Evolutionary conservation across 768 basidiomycete species (phyloP).

Genomic region (Coprinellus micaceus): DNA sequence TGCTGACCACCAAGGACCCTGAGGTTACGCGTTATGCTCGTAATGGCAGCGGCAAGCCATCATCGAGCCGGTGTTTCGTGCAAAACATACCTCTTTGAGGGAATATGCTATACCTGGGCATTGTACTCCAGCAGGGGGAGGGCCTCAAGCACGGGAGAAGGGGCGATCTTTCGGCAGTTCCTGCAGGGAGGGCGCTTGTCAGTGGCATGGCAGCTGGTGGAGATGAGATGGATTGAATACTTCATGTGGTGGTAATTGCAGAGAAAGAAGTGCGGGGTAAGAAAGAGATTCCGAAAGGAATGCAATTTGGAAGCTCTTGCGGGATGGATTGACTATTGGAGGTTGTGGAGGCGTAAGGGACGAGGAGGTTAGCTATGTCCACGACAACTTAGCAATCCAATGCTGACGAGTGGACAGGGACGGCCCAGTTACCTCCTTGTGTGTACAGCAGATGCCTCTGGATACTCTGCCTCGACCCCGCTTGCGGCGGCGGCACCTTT

Average conservation of each 20-base stretch:
- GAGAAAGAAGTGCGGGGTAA: not conserved
- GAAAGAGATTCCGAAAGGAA: not conserved
- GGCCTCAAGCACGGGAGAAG: not conserved
- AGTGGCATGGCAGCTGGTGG: not conserved
- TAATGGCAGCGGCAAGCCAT: not conserved
- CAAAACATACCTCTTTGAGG: conserved; percentile 3
- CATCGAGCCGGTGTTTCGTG: not conserved
- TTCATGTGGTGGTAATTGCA: not conserved
- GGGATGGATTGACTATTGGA: conserved; percentile 3
- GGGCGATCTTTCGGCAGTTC: not conserved
- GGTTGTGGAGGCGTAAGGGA: not conserved
- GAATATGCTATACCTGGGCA: conserved; percentile 3
- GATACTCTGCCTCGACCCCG: too few relatives aligned
- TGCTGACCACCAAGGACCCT: too few relatives aligned
- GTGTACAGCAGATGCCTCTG: too few relatives aligned
- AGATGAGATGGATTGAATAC: too few relatives aligned
- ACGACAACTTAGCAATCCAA: not conserved
- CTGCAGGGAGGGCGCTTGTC: too few relatives aligned
- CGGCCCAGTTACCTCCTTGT: too few relatives aligned
- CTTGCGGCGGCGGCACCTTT: too few relatives aligned
- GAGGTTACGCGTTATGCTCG: too few relatives aligned
- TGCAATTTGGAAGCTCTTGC: not conserved
- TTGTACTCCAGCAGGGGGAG: not conserved
- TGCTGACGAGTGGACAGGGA: too few relatives aligned
- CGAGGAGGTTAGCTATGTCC: not conserved